These are phyloP conservation scores for Fusarium sterilihyphosum DNA, from an alignment of 2,329 filamentous ascomycete genomes.

Conservation along the genomic window DNA sequence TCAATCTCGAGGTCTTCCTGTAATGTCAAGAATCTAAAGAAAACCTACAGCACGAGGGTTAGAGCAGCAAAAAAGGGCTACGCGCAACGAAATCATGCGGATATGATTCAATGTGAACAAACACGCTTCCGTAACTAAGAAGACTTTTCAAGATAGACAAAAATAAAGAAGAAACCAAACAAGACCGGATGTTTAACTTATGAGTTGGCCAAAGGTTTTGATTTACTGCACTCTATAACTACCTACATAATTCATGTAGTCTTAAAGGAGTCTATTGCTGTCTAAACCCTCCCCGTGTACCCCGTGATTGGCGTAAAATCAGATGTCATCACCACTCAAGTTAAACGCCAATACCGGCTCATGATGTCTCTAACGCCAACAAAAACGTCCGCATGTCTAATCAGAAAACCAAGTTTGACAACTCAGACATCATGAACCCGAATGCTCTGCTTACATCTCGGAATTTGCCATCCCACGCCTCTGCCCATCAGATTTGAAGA, in stretches of 20 bases:
- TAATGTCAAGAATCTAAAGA: conserved; percentile 53
- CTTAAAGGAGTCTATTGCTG: neutral
- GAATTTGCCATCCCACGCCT: conserved; percentile 3
- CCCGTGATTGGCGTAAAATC: neutral
- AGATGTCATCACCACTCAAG: conserved; percentile 3
- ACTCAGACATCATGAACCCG: neutral
- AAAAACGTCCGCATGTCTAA: neutral
- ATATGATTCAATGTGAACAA: conserved; percentile 31
- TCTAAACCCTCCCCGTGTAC: conserved; percentile 12
- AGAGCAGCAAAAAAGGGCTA: conserved; percentile 6
- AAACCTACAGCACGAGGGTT: conserved; percentile 18
- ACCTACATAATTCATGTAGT: neutral
- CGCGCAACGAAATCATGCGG: conserved; percentile 27
- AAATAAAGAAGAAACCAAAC: conserved; percentile 30
- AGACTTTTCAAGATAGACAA: conserved; percentile 43
- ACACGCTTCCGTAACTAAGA: conserved; percentile 31
- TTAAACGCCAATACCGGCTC: conserved; percentile 16
- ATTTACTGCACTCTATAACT: conserved; percentile 2
- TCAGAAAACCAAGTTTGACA: neutral
- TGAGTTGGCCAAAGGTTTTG: neutral
- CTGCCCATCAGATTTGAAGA: neutral
- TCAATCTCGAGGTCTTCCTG: conserved; percentile 94
- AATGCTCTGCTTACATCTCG: neutral
- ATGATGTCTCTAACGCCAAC: conserved; percentile 2
- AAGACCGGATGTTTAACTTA: conserved; percentile 4